These are phyloP conservation scores for Friedmanniomyces simplex DNA, from an alignment of 495 filamentous ascomycete genomes.

Conservation along the genomic window DNA sequence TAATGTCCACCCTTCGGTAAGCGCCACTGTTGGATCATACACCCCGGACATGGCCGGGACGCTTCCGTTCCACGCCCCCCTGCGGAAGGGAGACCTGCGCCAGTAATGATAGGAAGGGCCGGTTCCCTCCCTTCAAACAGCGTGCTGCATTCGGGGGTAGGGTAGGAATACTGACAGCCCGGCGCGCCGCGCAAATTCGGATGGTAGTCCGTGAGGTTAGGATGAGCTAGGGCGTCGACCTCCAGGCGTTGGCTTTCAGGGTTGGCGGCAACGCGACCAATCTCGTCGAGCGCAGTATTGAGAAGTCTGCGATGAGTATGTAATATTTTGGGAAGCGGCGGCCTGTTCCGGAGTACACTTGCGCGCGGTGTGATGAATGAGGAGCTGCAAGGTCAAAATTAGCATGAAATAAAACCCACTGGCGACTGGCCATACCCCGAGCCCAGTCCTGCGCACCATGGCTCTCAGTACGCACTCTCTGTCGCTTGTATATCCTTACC, in stretches of 20 bases:
- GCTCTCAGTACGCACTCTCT: no score
- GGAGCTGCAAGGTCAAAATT: no score
- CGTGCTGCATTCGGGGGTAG: neutral
- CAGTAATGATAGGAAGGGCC: neutral
- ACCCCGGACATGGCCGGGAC: neutral
- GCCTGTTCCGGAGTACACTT: neutral
- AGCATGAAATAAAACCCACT: no score
- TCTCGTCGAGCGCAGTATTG: neutral
- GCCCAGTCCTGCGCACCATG: no score
- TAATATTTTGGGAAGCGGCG: neutral
- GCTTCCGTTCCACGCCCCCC: neutral
- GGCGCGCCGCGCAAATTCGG: neutral
- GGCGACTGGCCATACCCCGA: no score
- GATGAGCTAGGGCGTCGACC: neutral
- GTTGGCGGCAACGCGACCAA: neutral
- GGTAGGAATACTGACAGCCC: neutral
- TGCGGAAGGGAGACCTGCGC: neutral
- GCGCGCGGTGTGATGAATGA: neutral
- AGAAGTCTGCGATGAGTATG: neutral
- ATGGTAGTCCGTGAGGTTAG: neutral
- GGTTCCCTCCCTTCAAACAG: neutral
- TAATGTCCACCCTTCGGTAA: neutral
- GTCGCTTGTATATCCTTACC: no score
- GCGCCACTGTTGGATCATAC: neutral
- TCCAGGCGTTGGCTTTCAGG: neutral